Base-by-base conservation (phyloP, 2,329 filamentous ascomycete species). In the Xylaria sp. region DNA sequence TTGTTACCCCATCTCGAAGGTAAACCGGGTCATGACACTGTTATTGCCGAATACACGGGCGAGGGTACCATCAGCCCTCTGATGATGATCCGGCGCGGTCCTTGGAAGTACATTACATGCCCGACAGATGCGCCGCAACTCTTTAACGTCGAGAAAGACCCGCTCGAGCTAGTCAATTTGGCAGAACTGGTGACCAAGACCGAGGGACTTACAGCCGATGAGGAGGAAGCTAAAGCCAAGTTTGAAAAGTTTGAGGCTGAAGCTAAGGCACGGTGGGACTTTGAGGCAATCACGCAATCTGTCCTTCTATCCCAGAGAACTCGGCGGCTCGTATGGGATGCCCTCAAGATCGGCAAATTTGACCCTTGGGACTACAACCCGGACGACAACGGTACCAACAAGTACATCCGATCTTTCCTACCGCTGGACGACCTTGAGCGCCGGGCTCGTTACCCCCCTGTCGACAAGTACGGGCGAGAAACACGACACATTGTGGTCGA, bases 21-120 rank as follows among this genome's bases (percentile, higher is more conserved):
- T 60, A 81, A 82, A 25, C 81, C 87, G n/a, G 90, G 88, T 48
- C 90, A 91, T 69, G 94, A 98, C 79, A 96, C 92, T 12, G 94
- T 96, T n/a, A 92, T 95, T 75, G 94, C 93, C 69, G 94, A 98
- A 82, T 98, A 98, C 83, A 97, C 95, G 77, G 94, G 93, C 59
- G 94, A 98, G 81, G 94, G 94, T 57, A 97, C 94, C 1, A 86
- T 97, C 65, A 90, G 92, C 4, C 94, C 94, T 1, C 88, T 97
- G 65, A 93, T 97, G 86, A 98, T 98, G 94, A 98, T 98, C 77
- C 90, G 92, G 66, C 91, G 93, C 63, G 93, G 93, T 9, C 86
- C 87, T 55, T 98, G 93, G 93, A 98, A 98, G 84, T 97, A 94
- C 80, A 90, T 96, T 72, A 93, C 88, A 71, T 97, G 93, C 76